Evolutionary conservation across 257 asterid species (phyloP).

Genomic region (Capsicum pubescens): DNA sequence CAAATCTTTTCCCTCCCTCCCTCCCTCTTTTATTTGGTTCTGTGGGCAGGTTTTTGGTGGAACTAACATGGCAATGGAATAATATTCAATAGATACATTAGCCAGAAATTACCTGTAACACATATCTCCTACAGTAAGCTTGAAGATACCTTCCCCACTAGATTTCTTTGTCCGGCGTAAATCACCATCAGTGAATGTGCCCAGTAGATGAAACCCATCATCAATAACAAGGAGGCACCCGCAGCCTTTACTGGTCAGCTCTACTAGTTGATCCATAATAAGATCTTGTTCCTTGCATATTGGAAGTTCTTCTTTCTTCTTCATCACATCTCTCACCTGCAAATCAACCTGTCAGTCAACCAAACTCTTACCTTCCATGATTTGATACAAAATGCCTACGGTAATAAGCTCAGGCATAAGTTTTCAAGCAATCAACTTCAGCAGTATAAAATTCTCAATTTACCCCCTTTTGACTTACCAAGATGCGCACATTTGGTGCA

Average conservation of each 20-base stretch:
- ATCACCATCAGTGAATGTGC: constrained; percentile 94
- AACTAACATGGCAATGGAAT: background rate
- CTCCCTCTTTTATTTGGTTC: background rate
- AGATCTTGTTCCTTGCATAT: constrained; percentile 77
- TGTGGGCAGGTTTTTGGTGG: background rate
- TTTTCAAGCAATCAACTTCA: background rate
- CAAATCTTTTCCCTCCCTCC: background rate
- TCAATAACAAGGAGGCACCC: constrained; percentile 92
- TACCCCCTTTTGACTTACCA: background rate
- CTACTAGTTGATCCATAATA: constrained; percentile 90
- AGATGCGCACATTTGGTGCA: background rate
- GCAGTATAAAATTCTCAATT: background rate
- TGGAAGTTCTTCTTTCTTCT: constrained; percentile 79
- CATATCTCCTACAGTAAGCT: constrained; percentile 87
- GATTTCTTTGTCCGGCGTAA: constrained; percentile 80
- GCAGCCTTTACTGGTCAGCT: constrained; percentile 88
- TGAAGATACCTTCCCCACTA: constrained; percentile 82
- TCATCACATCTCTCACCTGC: constrained; percentile 93
- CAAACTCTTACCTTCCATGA: background rate
- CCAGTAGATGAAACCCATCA: constrained; percentile 60
- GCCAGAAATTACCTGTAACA: constrained; percentile 65
- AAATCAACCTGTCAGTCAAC: constrained; percentile 21
- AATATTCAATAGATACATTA: background rate
- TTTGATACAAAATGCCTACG: background rate
- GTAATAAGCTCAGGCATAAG: background rate